Evolutionary conservation across 306 rosid genomes (phyloP), one percentile per base, ranked within the genome.

Genomic region (Pyrus pyrifolia): DNA sequence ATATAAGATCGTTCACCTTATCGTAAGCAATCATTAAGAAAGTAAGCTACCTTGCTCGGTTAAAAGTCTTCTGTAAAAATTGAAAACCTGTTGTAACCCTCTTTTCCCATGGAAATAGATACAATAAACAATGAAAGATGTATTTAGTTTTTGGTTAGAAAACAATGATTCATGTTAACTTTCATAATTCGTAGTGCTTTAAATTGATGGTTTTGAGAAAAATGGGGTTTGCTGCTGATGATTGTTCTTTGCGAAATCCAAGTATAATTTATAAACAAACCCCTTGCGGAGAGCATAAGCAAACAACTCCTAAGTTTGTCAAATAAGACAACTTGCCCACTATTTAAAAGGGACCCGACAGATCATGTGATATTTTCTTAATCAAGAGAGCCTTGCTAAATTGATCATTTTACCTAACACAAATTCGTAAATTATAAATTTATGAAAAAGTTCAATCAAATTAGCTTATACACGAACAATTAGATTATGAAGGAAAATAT

Each of bases 221-320:
- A 63, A 30, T 63, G 68, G 68, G 35, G 66, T 27, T 63, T 18
- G 70, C 3, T 21, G 45, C 70, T 66, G 22, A 66, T 66, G 27
- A 66, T 63, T 63, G 5, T 64, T 30, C n/a, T 64, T 76, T 59
- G 38, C 21, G 6, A 66, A 51, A 76, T 52, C 19, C 58, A 45
- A 64, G 23, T 30, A 31, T 19, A 57, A 6, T 64, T 30, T 13
- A 49, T 49, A 15, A 49, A 49, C 35, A 31, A 64, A 30, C 5
- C 51, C 23, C 4, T 57, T 76, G 80, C 66, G 22, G 68, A 57
- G 68, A 55, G 53, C 44, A 21, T 55, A 59, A 77, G 80, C 75
- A 76, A 75, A 67, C 49, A 51, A 74, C 55, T 49, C 55, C 21
- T 4, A 6, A 75, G 55, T 5, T 51, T n/a, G 23, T 27, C 23